A percentile compares a stretch with the other conserved stretches of the same genome.
Evolutionary conservation across 176 grass and related monocot genomes (phyloP).

Genomic region (Musa schizocarpa): DNA sequence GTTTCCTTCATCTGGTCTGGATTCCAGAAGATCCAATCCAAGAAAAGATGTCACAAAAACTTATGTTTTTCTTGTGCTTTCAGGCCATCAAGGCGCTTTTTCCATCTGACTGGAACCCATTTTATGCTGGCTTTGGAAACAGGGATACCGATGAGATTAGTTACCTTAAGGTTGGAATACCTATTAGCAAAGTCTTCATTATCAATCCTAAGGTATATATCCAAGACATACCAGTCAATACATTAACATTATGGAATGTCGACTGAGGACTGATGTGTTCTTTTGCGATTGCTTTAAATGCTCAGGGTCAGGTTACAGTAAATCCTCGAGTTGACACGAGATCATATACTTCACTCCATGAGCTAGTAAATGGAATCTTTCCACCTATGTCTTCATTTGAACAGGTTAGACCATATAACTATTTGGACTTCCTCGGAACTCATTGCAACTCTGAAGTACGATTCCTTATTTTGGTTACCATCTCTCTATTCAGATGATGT

Average conservation of each 20-base stretch:
- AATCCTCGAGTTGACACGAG: conserved; percentile 72
- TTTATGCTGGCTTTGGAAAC: conserved; percentile 94
- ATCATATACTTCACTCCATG: conserved; percentile 80
- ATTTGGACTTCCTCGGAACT: neutral
- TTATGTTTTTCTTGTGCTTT: conserved; percentile 17
- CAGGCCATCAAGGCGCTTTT: conserved; percentile 83
- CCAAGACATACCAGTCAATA: neutral
- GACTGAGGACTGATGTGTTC: neutral
- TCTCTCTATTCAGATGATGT: too few species aligned
- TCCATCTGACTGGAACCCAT: conserved; percentile 79
- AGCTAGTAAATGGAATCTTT: conserved; percentile 89
- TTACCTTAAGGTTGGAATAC: conserved; percentile 86
- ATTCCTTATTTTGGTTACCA: too few species aligned
- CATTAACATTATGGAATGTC: neutral
- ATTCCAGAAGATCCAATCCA: neutral
- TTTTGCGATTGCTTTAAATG: neutral
- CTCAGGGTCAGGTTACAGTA: conserved; percentile 80
- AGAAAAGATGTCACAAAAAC: neutral
- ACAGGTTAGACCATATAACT: conserved; percentile 35
- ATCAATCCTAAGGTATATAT: conserved; percentile 73
- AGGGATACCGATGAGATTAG: conserved; percentile 88
- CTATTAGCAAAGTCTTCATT: conserved; percentile 88
- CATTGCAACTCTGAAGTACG: neutral
- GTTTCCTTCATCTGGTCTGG: conserved; percentile 1
- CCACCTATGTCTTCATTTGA: conserved; percentile 57